phyloP scores from a whole-genome alignment of 2,329 filamentous ascomycete genomes.

The Furcasterigmium furcatum region DNA sequence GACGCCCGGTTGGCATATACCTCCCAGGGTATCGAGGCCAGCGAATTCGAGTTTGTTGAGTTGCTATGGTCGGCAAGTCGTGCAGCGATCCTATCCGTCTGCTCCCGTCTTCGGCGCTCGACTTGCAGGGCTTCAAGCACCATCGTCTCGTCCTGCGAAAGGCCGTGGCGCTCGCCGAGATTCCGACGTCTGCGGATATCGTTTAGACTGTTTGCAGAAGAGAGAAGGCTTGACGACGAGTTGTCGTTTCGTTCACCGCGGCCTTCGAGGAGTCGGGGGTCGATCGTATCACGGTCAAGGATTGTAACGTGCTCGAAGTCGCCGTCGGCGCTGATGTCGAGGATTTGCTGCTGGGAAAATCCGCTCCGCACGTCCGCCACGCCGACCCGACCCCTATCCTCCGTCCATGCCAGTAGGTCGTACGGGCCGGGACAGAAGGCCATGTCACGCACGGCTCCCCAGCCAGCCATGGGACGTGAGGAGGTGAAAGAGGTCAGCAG shows the following conservation, averaged over 20 bases:
- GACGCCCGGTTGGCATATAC: constrained; percentile 5
- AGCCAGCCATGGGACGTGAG: constrained; percentile 65
- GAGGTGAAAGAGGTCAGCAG: constrained; percentile 76
- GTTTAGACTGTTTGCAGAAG: constrained; percentile 30
- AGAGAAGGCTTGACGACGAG: constrained; percentile 13
- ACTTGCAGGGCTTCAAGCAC: constrained; percentile 55
- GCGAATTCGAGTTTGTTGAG: constrained; percentile 4
- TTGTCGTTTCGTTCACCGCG: constrained; percentile 40
- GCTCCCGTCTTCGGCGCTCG: constrained; percentile 48
- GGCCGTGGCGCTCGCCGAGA: constrained; percentile 26
- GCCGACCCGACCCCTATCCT: constrained; percentile 75
- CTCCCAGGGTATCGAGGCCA: not conserved
- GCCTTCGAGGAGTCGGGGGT: constrained; percentile 47
- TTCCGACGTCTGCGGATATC: constrained; percentile 8
- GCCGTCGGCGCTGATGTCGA: constrained; percentile 59
- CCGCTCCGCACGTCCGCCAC: constrained; percentile 69
- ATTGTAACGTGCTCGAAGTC: constrained; percentile 55
- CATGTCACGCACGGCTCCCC: constrained; percentile 86
- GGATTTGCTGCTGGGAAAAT: constrained; percentile 64
- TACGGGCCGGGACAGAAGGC: constrained; percentile 85
- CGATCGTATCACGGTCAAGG: constrained; percentile 52
- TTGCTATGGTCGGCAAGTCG: constrained; percentile 8
- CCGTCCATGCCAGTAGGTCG: constrained; percentile 91
- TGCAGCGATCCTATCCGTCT: constrained; percentile 14
- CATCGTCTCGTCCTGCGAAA: constrained; percentile 51